Conservation (phyloP, 2,329 filamentous ascomycete species). For the Talaromyces sp. region DNA sequence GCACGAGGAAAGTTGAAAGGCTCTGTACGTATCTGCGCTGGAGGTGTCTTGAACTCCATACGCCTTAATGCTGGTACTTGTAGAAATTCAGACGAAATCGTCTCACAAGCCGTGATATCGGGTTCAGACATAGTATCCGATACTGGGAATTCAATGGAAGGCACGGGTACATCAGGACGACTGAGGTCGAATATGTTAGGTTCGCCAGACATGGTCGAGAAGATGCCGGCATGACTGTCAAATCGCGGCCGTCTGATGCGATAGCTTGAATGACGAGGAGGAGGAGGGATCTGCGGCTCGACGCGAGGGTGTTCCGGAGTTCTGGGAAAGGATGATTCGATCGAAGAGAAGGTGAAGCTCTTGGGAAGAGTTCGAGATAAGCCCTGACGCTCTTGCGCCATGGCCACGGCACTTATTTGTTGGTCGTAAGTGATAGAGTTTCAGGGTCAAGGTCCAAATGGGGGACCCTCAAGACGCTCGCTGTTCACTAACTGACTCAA, state of each 20-base stretch:
- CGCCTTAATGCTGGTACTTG: constrained; percentile 39
- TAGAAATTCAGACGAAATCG: constrained; percentile 33
- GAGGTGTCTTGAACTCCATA: constrained; percentile 42
- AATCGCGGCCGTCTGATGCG: constrained; percentile 41
- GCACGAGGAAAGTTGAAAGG: constrained; percentile 31
- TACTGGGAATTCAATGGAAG: constrained; percentile 41
- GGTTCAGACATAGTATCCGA: constrained; percentile 28
- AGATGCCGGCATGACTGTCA: constrained; percentile 37
- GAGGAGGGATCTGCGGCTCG: constrained; percentile 42
- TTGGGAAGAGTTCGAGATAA: constrained; percentile 47
- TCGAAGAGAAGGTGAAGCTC: constrained; percentile 44
- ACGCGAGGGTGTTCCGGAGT: constrained; percentile 42
- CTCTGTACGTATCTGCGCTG: constrained; percentile 42
- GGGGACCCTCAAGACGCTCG: constrained; percentile 1
- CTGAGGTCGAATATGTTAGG: constrained; percentile 33
- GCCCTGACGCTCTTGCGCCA: constrained; percentile 38
- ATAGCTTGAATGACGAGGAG: constrained; percentile 43
- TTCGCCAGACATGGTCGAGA: constrained; percentile 32
- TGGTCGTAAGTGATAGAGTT: not conserved
- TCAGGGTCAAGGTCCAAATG: not conserved
- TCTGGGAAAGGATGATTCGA: constrained; percentile 35
- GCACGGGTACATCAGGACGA: constrained; percentile 39
- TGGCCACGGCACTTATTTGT: constrained; percentile 22
- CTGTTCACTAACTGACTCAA: not conserved
- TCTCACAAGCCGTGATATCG: constrained; percentile 25